Conservation (phyloP, 352 stramenopile species). For the Stramenopiles sp. region DNA sequence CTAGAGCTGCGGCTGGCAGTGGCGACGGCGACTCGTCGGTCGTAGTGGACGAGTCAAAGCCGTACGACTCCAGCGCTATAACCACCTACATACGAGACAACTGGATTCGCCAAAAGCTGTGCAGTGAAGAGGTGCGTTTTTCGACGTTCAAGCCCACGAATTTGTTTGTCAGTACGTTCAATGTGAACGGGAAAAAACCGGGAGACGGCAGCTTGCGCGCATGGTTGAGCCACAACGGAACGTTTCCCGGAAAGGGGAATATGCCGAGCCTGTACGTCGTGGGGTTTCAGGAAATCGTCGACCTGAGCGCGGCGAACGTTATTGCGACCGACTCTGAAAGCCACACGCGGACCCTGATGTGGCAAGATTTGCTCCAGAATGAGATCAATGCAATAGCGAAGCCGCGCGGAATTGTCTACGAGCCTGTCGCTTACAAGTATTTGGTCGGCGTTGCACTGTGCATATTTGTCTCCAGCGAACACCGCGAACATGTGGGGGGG, state of each 20-base stretch:
- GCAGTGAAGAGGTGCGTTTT: constrained; percentile 36
- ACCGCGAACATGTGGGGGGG: constrained; percentile 51
- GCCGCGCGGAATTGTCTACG: constrained; percentile 30
- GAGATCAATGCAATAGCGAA: constrained; percentile 61
- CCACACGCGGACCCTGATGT: constrained; percentile 57
- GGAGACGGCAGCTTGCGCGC: constrained; percentile 42
- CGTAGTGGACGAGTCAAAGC: too few relatives aligned
- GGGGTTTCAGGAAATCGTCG: constrained; percentile 95
- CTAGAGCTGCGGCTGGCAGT: too few relatives aligned
- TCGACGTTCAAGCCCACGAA: constrained; percentile 37
- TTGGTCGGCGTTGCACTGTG: constrained; percentile 90
- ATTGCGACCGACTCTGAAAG: constrained; percentile 90
- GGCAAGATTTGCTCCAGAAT: constrained; percentile 59
- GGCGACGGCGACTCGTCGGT: too few relatives aligned
- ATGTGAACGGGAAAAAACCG: constrained; percentile 97
- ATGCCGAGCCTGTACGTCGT: background rate
- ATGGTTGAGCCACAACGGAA: constrained; percentile 44
- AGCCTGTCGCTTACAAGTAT: constrained; percentile 62
- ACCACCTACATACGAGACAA: constrained; percentile 48
- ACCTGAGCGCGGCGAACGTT: constrained; percentile 97
- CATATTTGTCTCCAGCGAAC: constrained; percentile 70
- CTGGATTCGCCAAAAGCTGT: constrained; percentile 55
- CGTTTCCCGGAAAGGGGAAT: background rate
- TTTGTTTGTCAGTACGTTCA: constrained; percentile 80
- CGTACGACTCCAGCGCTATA: too few relatives aligned